phyloP scores from a whole-genome alignment of 225 moss, liverwort and hornwort species.

The Thuidium tamariscinum region DNA sequence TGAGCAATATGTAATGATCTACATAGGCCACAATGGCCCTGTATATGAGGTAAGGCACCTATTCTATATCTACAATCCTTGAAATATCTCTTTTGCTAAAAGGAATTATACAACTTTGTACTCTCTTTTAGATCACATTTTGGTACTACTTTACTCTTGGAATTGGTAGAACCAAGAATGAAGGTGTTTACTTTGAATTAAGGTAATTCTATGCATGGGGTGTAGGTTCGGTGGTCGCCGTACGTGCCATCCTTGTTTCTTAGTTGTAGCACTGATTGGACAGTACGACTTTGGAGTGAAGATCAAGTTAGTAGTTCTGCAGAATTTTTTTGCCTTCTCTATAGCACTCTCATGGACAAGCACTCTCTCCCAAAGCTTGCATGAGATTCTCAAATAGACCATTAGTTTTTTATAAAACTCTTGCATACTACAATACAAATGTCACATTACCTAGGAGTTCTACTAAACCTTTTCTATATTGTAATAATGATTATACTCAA shows the following conservation, averaged over 20 bases:
- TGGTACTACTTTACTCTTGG: background rate
- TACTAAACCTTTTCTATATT: background rate
- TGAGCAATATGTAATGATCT: conserved; percentile 86
- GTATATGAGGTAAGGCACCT: conserved; percentile 71
- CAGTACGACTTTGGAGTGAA: conserved; percentile 92
- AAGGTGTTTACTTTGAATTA: background rate
- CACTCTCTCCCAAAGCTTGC: background rate
- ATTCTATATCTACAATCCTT: background rate
- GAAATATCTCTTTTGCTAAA: background rate
- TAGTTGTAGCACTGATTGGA: conserved; percentile 94
- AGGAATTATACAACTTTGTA: background rate
- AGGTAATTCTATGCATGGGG: background rate
- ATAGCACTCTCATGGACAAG: background rate
- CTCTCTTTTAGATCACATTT: background rate
- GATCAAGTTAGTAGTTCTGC: conserved; percentile 52
- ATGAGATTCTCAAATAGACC: background rate
- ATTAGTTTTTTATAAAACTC: background rate
- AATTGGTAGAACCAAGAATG: background rate
- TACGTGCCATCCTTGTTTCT: conserved; percentile 65
- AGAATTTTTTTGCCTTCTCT: background rate
- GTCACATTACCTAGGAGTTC: background rate
- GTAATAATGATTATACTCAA: background rate
- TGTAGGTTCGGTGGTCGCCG: conserved; percentile 80
- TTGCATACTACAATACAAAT: background rate
- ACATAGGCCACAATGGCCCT: conserved; percentile 81